These are phyloP conservation scores for Nitzschia sp. DNA, from an alignment of 108 stramenopile species.

Conservation along the genomic window DNA sequence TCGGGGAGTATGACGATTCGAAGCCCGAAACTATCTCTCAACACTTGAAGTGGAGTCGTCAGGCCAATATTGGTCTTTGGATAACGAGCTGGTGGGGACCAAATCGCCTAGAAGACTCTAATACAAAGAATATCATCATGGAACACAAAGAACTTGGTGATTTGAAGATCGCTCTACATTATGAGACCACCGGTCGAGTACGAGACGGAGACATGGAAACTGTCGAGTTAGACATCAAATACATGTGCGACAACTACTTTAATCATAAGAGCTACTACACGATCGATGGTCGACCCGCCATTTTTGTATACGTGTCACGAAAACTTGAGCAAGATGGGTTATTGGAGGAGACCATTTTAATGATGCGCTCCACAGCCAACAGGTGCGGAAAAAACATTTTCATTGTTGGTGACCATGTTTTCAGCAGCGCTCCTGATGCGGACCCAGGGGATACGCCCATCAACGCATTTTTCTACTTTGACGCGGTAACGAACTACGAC, in stretches of 20 bases:
- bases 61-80: conserved; percentile 48
- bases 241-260: conserved; percentile 27
- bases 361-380: conserved; percentile 19
- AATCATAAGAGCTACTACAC: conserved; percentile 35
- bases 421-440: conserved; percentile 6
- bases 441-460: background rate
- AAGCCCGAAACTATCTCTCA: conserved; percentile 36
- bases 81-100: conserved; percentile 45
- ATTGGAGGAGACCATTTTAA: conserved; percentile 17
- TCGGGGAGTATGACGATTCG: conserved; percentile 53
- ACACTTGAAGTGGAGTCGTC: conserved; percentile 48
- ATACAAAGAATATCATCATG: conserved; percentile 31
- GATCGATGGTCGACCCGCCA: conserved; percentile 35
- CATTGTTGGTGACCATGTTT: conserved; percentile 41
- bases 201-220: conserved; percentile 7
- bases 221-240: conserved; percentile 9
- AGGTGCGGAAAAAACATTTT: conserved; percentile 23
- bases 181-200: conserved; percentile 28
- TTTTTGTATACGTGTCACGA: conserved; percentile 36
- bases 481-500: conserved; percentile 45
- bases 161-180: conserved; percentile 37
- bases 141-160: conserved; percentile 14
- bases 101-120: conserved; percentile 21
- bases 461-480: conserved; percentile 14
- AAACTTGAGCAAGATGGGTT: conserved; percentile 5